phyloP scores from a whole-genome alignment of 2,329 filamentous ascomycete genomes.

The Pseudogymnoascus sp. region DNA sequence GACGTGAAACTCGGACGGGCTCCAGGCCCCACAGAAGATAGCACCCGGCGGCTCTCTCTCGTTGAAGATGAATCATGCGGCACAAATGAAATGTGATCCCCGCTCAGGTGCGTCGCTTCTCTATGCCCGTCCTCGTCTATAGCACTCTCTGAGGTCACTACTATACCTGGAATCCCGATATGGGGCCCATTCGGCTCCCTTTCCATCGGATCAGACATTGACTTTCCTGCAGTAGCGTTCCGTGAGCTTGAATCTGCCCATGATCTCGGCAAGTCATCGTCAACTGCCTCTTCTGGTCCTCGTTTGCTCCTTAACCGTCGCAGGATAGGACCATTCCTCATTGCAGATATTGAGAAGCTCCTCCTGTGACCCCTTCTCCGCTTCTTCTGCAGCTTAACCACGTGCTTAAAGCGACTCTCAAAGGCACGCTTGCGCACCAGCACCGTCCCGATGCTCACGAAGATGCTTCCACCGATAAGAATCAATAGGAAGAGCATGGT shows the following conservation, averaged over 20 bases:
- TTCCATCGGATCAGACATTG: neutral
- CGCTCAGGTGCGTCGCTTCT: neutral
- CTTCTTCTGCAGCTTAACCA: slow-evolving; percentile 37
- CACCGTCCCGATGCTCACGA: slow-evolving; percentile 57
- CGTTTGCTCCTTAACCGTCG: neutral
- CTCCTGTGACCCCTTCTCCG: slow-evolving; percentile 10
- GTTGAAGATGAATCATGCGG: neutral
- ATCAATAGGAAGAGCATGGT: slow-evolving; percentile 55
- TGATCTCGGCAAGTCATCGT: neutral
- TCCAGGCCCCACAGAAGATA: neutral
- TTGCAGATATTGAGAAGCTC: slow-evolving; percentile 1
- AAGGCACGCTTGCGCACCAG: slow-evolving; percentile 52
- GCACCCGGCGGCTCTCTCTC: neutral
- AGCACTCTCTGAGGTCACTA: neutral
- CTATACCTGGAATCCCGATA: neutral
- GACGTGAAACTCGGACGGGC: neutral
- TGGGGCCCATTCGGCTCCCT: neutral
- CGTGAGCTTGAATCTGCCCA: neutral
- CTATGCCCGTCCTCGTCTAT: neutral
- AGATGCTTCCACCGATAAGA: slow-evolving; percentile 56
- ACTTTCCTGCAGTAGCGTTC: neutral
- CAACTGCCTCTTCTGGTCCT: neutral
- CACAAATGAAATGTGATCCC: slow-evolving; percentile 3
- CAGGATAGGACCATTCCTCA: neutral
- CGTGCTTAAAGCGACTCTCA: slow-evolving; percentile 47